phyloP scores from a whole-genome alignment of 208 protist genomes.

The Plasmodiophora brassicae region DNA sequence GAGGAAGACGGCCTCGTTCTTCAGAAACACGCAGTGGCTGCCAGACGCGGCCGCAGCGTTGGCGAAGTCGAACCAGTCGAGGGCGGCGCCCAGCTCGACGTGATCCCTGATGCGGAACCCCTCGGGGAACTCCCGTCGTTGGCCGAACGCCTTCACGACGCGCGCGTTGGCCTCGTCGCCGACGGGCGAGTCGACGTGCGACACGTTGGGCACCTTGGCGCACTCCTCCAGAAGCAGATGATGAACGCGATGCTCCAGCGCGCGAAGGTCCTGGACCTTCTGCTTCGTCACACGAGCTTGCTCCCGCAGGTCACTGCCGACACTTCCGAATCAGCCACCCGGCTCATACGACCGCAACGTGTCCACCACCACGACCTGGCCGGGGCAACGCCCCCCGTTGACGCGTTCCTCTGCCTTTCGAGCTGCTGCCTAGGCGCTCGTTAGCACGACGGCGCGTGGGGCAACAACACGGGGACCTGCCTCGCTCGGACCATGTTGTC shows the following conservation, averaged over 20 bases:
- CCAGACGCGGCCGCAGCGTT: background rate
- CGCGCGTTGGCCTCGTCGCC: background rate
- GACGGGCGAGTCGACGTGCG: background rate
- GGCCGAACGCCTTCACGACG: background rate
- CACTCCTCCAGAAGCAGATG: slow-evolving; percentile 15
- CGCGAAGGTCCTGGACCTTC: background rate
- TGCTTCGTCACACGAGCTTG: background rate
- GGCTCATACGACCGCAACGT: no score
- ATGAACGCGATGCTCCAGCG: background rate
- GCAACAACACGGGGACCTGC: background rate
- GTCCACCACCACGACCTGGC: background rate
- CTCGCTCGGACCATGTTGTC: background rate
- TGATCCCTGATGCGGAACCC: background rate
- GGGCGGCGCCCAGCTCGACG: background rate
- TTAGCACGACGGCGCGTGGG: background rate
- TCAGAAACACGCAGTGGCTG: slow-evolving; percentile 43
- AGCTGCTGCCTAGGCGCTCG: background rate
- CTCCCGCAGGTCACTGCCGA: background rate
- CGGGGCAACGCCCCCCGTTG: background rate
- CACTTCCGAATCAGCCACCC: background rate
- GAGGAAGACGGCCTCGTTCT: slow-evolving; percentile 60
- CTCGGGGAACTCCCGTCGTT: background rate
- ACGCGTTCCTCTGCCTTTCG: background rate
- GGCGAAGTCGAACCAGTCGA: slow-evolving; percentile 27
- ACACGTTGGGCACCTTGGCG: background rate